Evolutionary conservation across 805 yeast genomes (phyloP).

Genomic region (Kodamaea nitidulidarum): DNA sequence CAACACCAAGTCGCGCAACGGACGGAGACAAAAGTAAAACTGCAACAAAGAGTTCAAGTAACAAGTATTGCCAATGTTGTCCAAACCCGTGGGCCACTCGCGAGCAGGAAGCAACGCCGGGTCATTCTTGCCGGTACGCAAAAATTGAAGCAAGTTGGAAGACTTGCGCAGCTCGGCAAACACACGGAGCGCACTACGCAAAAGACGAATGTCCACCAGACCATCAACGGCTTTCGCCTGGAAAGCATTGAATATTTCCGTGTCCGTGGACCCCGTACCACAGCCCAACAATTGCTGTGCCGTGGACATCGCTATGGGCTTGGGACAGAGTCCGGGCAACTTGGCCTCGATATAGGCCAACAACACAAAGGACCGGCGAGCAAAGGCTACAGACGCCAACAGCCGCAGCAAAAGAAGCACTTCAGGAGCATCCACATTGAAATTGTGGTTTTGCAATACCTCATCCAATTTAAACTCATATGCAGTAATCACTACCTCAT

Average conservation of each 20-base stretch:
- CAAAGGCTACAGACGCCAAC: conserved; percentile 56
- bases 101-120: conserved; percentile 54
- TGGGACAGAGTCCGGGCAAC: conserved; percentile 27
- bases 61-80: conserved; percentile 88
- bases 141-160: conserved; percentile 49
- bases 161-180: conserved; percentile 56
- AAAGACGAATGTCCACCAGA: conserved; percentile 47
- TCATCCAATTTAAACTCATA: conserved; percentile 63
- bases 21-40: conserved; percentile 82
- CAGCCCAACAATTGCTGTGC: conserved; percentile 51
- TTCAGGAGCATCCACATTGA: conserved; percentile 30
- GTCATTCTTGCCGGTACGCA: conserved; percentile 61
- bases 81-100: conserved; percentile 86
- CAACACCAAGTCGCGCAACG: conserved; percentile 65
- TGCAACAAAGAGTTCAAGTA: conserved; percentile 80
- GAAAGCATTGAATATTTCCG: conserved; percentile 49
- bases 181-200: conserved; percentile 54
- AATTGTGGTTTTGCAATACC: conserved; percentile 27
- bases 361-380: conserved; percentile 54
- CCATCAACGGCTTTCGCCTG: conserved; percentile 32
- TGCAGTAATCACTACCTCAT: conserved; percentile 71
- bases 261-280: conserved; percentile 51
- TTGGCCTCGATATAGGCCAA: conserved; percentile 50
- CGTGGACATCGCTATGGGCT: conserved; percentile 21
- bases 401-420: conserved; percentile 48